These are phyloP conservation scores for Colletotrichum navitas DNA, from an alignment of 2,329 filamentous ascomycete species.

Conservation along the genomic window DNA sequence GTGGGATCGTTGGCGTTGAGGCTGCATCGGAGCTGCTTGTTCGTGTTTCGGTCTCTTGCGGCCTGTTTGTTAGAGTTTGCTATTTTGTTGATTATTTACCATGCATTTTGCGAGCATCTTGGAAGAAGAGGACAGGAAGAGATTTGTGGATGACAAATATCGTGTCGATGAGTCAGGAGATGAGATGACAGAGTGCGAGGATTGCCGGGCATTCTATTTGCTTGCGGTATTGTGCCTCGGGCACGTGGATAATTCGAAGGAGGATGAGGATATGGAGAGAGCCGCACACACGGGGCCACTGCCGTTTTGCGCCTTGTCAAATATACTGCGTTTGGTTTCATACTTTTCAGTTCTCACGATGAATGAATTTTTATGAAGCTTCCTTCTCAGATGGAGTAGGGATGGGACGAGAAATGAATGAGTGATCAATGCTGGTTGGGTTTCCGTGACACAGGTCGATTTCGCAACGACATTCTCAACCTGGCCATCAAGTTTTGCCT, in stretches of 20 bases:
- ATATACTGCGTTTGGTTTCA: conserved; percentile 37
- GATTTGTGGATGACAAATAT: conserved; percentile 12
- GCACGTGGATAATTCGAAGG: conserved; percentile 26
- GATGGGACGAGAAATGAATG: neutral
- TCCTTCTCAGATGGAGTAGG: neutral
- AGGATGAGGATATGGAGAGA: conserved; percentile 11
- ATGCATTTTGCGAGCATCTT: conserved; percentile 38
- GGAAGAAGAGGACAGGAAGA: conserved; percentile 22
- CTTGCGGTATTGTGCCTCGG: conserved; percentile 9
- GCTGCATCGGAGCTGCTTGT: conserved; percentile 37
- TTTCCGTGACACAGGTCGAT: neutral
- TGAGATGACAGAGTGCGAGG: conserved; percentile 23
- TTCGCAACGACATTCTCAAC: neutral
- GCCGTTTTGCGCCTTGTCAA: conserved; percentile 37
- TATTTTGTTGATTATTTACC: conserved; percentile 18
- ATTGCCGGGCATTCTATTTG: conserved; percentile 16
- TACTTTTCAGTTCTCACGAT: neutral
- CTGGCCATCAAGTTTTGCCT: neutral
- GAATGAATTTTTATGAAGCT: neutral
- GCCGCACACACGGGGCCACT: conserved; percentile 23
- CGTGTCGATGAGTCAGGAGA: conserved; percentile 27
- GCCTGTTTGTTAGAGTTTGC: conserved; percentile 29
- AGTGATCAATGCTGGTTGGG: neutral
- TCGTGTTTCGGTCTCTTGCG: conserved; percentile 15
- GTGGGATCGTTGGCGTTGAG: conserved; percentile 34